Evolutionary conservation across 2,329 filamentous ascomycete genomes (phyloP).

Genomic region (Elsinoe perseae): DNA sequence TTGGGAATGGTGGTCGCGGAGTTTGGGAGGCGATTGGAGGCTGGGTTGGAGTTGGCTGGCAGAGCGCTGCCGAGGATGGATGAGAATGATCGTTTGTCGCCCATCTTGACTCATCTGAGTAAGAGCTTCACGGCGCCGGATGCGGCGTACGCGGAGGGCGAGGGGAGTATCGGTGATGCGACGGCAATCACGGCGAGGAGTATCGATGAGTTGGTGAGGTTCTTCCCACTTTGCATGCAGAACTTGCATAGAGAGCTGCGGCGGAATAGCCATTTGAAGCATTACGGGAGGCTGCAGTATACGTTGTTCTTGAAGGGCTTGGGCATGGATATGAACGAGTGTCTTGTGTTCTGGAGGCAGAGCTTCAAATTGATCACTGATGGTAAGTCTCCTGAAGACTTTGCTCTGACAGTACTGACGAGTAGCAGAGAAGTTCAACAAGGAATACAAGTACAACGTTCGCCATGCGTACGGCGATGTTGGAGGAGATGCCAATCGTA

Average conservation of each 20-base stretch:
- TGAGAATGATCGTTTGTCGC: conserved; percentile 83
- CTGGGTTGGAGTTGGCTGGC: conserved; percentile 80
- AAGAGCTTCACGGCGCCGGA: conserved; percentile 94
- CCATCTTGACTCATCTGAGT: conserved; percentile 72
- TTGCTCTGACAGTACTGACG: background rate
- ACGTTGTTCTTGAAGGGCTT: conserved; percentile 95
- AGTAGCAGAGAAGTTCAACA: conserved; percentile 75
- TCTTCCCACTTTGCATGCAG: conserved; percentile 92
- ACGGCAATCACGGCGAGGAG: conserved; percentile 69
- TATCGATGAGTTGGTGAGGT: conserved; percentile 68
- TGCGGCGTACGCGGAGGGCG: conserved; percentile 63
- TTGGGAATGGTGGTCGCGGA: conserved; percentile 82
- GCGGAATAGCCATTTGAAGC: conserved; percentile 84
- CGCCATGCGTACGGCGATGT: conserved; percentile 94
- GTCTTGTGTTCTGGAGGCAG: conserved; percentile 81
- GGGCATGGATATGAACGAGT: conserved; percentile 84
- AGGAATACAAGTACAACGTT: conserved; percentile 95
- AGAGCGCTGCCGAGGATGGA: conserved; percentile 84
- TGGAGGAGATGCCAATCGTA: conserved; percentile 79
- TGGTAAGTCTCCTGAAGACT: too few species aligned
- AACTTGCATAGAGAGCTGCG: conserved; percentile 79
- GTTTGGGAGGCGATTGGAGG: conserved; percentile 71
- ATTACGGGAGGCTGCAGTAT: conserved; percentile 89
- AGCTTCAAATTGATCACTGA: conserved; percentile 81
- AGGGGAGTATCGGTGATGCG: conserved; percentile 51